Conservation (phyloP, 768 basidiomycete genomes). For the Pleurotus tuber-regium region DNA sequence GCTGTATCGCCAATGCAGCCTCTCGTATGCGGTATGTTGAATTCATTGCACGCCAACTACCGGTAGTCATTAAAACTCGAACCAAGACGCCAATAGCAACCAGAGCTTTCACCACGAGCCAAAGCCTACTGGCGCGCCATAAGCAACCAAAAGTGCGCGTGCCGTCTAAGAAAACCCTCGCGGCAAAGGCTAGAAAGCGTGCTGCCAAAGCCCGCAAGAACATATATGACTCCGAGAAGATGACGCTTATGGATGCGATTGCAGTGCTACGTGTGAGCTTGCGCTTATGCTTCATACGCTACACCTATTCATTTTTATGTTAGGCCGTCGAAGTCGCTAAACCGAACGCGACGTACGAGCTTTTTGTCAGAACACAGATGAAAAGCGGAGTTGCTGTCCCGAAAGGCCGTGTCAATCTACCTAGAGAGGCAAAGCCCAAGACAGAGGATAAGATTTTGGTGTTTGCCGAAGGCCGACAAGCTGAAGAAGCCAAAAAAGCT, state of each 20-base stretch:
- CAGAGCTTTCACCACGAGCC: slow-evolving; percentile 54
- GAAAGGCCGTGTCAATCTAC: slow-evolving; percentile 85
- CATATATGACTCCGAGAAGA: slow-evolving; percentile 62
- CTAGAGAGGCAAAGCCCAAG: slow-evolving; percentile 73
- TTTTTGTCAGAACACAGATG: slow-evolving; percentile 78
- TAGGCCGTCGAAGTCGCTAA: slow-evolving; percentile 84
- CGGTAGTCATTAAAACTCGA: neutral
- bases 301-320: slow-evolving; percentile 3
- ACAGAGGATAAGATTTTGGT: slow-evolving; percentile 81
- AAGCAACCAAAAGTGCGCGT: slow-evolving; percentile 48
- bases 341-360: slow-evolving; percentile 74
- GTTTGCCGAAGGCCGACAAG: slow-evolving; percentile 83
- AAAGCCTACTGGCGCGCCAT: slow-evolving; percentile 43
- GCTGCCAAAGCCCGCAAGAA: slow-evolving; percentile 51
- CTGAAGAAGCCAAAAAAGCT: slow-evolving; percentile 79
- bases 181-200: slow-evolving; percentile 60
- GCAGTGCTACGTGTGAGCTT: slow-evolving; percentile 64
- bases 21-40: slow-evolving; percentile 3
- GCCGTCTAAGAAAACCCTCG: slow-evolving; percentile 71
- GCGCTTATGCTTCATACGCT: neutral
- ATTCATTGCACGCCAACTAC: neutral
- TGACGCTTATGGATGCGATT: slow-evolving; percentile 65
- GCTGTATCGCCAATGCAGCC: slow-evolving; percentile 9
- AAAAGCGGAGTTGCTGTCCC: slow-evolving; percentile 80
- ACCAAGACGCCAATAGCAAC: neutral